phyloP scores from a whole-genome alignment of 1,284 basidiomycete species.

The Coniferiporia weirii region DNA sequence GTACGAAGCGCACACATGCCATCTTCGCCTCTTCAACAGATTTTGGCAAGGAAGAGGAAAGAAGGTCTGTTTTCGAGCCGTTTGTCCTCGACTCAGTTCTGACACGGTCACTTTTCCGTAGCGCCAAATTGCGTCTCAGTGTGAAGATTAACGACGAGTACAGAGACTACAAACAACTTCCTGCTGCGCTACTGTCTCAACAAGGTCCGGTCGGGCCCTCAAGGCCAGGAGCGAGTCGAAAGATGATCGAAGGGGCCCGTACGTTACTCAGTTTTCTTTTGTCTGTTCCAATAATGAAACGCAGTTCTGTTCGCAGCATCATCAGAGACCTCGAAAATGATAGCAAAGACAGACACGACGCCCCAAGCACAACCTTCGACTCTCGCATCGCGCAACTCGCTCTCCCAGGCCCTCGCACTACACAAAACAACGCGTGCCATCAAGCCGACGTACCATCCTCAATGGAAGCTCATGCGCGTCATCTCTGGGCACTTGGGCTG shows the following conservation, averaged over 20 bases:
- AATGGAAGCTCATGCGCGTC: constrained; percentile 95
- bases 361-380: constrained; percentile 59
- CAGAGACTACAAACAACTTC: constrained; percentile 80
- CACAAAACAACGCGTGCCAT: constrained; percentile 90
- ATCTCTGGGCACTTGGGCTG: constrained; percentile 98
- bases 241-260: constrained; percentile 73
- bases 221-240: constrained; percentile 56
- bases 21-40: constrained; percentile 66
- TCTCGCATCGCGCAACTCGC: constrained; percentile 55
- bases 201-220: constrained; percentile 79
- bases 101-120: constrained; percentile 26
- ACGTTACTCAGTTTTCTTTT: constrained; percentile 26
- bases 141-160: constrained; percentile 86
- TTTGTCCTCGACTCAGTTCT: neutral
- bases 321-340: constrained; percentile 53
- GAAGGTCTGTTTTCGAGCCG: constrained; percentile 42
- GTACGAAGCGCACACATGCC: constrained; percentile 62
- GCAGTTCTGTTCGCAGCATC: constrained; percentile 30
- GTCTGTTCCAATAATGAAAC: constrained; percentile 2
- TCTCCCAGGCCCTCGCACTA: constrained; percentile 82
- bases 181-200: constrained; percentile 75
- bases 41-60: constrained; percentile 59
- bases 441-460: constrained; percentile 92
- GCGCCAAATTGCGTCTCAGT: constrained; percentile 59
- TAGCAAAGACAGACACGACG: constrained; percentile 65